Evolutionary conservation across 371 early-diverging fungal species (phyloP), one percentile per base, ranked within the genome.

Genomic region (Coemansia sp.): DNA sequence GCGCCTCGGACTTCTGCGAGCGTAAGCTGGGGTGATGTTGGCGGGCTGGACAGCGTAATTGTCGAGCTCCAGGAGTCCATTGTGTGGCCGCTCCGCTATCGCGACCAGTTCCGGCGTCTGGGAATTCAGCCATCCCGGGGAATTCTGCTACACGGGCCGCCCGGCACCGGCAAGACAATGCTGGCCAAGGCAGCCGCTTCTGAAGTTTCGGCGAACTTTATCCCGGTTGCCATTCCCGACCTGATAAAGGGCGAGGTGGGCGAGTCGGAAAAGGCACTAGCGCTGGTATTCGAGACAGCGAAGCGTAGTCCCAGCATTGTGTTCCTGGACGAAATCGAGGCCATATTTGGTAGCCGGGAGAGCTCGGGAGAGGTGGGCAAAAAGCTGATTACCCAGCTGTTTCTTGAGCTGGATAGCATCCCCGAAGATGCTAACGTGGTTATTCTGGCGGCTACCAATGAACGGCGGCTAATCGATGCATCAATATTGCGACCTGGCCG

Each of bases 251-350:
- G 91, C n/a, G 97, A 95, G 83, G 86, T 92, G 0, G 98, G 96
- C 20, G 96, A 95, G 71, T 92, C 92, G 1, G 95, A 96, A 76
- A 94, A 96, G 77, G 90, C 94, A 0, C 88, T 94, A 4, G 85
- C 93, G 0, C 81, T 83, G 1, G 85, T 95, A 5, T 99, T 99
- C 75, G 86, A 91, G 59, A 86, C 85, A 0, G 99, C 99, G 4
- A 81, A 88, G 54, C 90, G 94, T 59, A 84, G 88, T 56, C 99
- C 99, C 0, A 91, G 96, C 61, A 94, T 99, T 16, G 85, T 99
- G 14, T 99, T 99, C 79, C 88, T 99, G 59, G 99, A 99, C 82
- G 99, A 99, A 78, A 81, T 99, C 40, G 99, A 99, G 66, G 90
- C 94, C 1, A 80, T 97, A 8, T 97, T 66, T 55, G 59, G 62